Evolutionary conservation across 331 rosid species (phyloP).

Genomic region (Phaseolus coccineus): DNA sequence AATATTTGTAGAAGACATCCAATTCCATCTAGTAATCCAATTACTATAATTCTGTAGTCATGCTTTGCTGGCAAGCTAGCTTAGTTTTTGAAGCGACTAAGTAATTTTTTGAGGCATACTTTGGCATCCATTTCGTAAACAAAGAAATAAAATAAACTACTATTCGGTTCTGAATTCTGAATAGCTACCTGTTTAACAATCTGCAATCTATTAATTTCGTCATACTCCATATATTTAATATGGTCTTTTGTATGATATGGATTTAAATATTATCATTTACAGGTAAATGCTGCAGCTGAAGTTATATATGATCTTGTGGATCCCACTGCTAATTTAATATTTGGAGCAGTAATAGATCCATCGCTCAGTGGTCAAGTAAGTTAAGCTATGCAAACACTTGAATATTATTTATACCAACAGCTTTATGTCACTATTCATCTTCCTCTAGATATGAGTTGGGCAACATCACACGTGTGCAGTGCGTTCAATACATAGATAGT

Average conservation of each 20-base stretch:
- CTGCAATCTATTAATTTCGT: conserved; percentile 22
- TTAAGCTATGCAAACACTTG: conserved; percentile 32
- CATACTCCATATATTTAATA: conserved; percentile 29
- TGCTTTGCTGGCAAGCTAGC: conserved; percentile 9
- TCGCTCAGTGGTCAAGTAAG: conserved; percentile 97
- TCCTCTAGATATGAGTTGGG: conserved; percentile 30
- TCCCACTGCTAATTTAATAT: conserved; percentile 93
- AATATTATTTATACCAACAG: conserved; percentile 21
- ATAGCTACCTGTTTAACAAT: conserved; percentile 23
- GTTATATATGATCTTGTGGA: conserved; percentile 99
- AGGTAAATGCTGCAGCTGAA: conserved; percentile 99
- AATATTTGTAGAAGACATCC: neutral
- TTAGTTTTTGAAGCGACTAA: conserved; percentile 32
- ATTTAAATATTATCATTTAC: conserved; percentile 45
- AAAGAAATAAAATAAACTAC: conserved; percentile 26
- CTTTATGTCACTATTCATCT: conserved; percentile 22
- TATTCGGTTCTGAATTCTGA: conserved; percentile 16
- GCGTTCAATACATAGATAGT: conserved; percentile 10
- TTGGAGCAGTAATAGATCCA: conserved; percentile 99
- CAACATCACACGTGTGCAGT: conserved; percentile 5
- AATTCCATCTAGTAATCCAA: conserved; percentile 30
- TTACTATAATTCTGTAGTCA: conserved; percentile 24
- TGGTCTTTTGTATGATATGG: conserved; percentile 36
- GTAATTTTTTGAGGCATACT: conserved; percentile 17
- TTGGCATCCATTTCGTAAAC: conserved; percentile 5